phyloP scores from a whole-genome alignment of 306 rosid genomes.

The Lagenaria siceraria region DNA sequence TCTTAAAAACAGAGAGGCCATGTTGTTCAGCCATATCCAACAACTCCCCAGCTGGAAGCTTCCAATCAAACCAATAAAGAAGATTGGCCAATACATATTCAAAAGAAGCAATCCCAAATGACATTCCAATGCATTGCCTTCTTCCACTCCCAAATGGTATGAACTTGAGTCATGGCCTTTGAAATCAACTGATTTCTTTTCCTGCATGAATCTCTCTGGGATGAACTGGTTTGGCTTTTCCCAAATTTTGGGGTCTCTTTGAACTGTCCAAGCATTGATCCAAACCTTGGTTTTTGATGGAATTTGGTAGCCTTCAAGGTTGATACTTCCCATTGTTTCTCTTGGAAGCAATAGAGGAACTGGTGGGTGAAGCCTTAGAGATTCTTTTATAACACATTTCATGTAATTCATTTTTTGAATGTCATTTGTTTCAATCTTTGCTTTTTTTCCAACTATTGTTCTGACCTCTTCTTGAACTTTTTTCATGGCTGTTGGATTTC shows the following conservation, averaged over 20 bases:
- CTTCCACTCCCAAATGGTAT: slow-evolving; percentile 4
- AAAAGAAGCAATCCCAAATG: neutral
- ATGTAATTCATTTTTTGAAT: neutral
- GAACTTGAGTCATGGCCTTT: neutral
- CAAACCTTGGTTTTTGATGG: neutral
- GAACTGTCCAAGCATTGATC: neutral
- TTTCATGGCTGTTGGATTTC: neutral
- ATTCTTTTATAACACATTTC: neutral
- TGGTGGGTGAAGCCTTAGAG: neutral
- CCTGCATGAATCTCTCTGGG: neutral
- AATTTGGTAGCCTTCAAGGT: neutral
- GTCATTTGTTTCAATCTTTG: neutral
- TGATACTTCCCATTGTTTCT: neutral
- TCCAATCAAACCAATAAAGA: neutral
- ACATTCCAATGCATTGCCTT: neutral
- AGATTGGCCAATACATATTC: neutral
- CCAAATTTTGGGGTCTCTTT: neutral
- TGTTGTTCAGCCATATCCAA: neutral
- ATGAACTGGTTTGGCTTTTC: neutral
- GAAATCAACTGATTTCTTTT: neutral
- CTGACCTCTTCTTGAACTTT: neutral
- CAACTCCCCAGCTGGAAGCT: neutral
- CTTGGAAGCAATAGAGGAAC: neutral
- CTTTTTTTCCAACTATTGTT: neutral
- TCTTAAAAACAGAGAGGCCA: neutral